Percentiles rank a stretch among this genome's conserved stretches.
phyloP scores from a whole-genome alignment of 176 grass and related monocot genomes.

The Chrysopogon serrulatus region DNA sequence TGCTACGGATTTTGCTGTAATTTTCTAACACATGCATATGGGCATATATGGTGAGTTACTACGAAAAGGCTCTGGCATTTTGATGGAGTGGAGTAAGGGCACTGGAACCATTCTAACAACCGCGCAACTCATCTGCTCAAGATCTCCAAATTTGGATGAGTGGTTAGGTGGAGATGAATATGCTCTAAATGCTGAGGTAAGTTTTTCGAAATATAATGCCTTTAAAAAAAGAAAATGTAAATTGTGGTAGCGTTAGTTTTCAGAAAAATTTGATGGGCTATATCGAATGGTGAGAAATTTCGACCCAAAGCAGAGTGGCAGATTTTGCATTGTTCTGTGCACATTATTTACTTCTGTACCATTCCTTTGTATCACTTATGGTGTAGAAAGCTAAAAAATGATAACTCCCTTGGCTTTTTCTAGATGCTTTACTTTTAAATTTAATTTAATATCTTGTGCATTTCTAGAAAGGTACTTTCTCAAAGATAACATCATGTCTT shows the following conservation, averaged over 20 bases:
- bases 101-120: background rate
- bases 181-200: background rate
- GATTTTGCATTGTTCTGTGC: background rate
- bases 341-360: background rate
- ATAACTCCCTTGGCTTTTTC: background rate
- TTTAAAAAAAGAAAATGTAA: background rate
- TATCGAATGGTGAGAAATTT: background rate
- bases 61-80: background rate
- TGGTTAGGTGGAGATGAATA: background rate
- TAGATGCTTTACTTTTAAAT: background rate
- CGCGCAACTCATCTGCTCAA: background rate
- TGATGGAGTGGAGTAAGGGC: background rate
- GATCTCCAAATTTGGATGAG: background rate
- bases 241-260: background rate
- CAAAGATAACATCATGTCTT: background rate
- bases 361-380: background rate
- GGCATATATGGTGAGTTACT: background rate
- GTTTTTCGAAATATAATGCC: background rate
- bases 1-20: background rate
- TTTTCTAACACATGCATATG: background rate
- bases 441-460: background rate
- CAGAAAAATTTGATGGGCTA: background rate
- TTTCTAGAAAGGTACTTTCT: background rate
- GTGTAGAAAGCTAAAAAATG: background rate
- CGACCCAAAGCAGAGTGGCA: background rate